Evolutionary conservation across 2,329 filamentous ascomycete genomes (phyloP).

Genomic region (Aspergillus sp.): DNA sequence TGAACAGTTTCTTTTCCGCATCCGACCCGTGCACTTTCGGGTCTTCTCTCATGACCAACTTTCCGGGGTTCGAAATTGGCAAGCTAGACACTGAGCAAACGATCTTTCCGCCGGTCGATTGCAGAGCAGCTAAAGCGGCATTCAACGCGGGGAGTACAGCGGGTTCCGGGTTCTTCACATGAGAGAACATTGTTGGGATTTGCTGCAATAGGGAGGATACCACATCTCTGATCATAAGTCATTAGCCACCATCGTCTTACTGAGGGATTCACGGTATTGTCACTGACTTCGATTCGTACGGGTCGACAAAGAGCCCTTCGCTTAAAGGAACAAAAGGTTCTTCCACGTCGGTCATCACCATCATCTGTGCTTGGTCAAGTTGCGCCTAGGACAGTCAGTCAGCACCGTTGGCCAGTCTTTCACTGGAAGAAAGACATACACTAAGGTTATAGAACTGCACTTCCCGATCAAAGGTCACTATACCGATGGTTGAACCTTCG

Average conservation of each 20-base stretch:
- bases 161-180: constrained; percentile 83
- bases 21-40: constrained; percentile 79
- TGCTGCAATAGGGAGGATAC: constrained; percentile 80
- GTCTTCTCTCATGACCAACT: constrained; percentile 78
- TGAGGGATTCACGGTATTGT: not conserved
- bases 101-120: constrained; percentile 84
- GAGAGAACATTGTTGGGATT: constrained; percentile 77
- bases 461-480: constrained; percentile 92
- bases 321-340: constrained; percentile 91
- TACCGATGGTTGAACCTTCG: constrained; percentile 76
- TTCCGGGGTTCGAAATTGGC: constrained; percentile 83
- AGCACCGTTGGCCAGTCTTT: not conserved
- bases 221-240: constrained; percentile 45
- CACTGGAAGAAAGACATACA: constrained; percentile 44
- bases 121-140: constrained; percentile 72
- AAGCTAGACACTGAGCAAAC: constrained; percentile 80
- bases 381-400: constrained; percentile 47
- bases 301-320: constrained; percentile 89
- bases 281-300: constrained; percentile 69
- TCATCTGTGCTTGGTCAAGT: constrained; percentile 86
- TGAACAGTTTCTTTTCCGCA: constrained; percentile 82
- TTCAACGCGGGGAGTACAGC: constrained; percentile 77
- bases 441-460: constrained; percentile 97
- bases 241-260: not conserved
- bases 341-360: constrained; percentile 96